Evolutionary conservation across 106 monocot genomes (phyloP).

Genomic region (Chionographis japonica): DNA sequence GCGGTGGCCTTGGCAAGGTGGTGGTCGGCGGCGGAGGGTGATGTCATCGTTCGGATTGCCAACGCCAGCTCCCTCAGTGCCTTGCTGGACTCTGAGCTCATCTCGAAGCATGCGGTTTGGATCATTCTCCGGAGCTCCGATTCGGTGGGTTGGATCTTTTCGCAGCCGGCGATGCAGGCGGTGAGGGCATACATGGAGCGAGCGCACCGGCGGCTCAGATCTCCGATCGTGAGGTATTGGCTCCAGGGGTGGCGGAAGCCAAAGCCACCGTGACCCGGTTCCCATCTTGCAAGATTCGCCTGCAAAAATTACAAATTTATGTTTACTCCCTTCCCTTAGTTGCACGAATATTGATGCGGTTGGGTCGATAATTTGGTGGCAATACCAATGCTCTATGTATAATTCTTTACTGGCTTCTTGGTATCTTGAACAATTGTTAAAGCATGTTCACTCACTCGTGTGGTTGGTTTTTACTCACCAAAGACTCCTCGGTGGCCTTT

Average conservation of each 20-base stretch:
- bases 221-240: constrained; percentile 59
- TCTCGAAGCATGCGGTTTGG: constrained; percentile 21
- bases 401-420: no score
- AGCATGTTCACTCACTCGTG: background rate
- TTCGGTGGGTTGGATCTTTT: constrained; percentile 5
- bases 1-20: constrained; percentile 18
- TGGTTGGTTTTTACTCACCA: constrained; percentile 20
- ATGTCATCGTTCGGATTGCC: constrained; percentile 28
- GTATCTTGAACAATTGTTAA: background rate
- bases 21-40: constrained; percentile 8
- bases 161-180: constrained; percentile 9
- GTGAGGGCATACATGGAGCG: constrained; percentile 45
- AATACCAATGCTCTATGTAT: no score
- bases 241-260: constrained; percentile 54
- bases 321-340: background rate
- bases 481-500: constrained; percentile 44
- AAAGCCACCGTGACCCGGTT: constrained; percentile 57
- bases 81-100: constrained; percentile 47
- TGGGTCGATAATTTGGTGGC: background rate
- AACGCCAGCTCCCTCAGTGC: constrained; percentile 34
- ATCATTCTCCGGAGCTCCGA: constrained; percentile 18
- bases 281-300: constrained; percentile 72
- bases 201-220: constrained; percentile 38
- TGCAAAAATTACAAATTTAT: constrained; percentile 7
- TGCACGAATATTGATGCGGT: background rate